phyloP scores from a whole-genome alignment of 192 early-diverging fungal species.

The Podochytrium sp. region DNA sequence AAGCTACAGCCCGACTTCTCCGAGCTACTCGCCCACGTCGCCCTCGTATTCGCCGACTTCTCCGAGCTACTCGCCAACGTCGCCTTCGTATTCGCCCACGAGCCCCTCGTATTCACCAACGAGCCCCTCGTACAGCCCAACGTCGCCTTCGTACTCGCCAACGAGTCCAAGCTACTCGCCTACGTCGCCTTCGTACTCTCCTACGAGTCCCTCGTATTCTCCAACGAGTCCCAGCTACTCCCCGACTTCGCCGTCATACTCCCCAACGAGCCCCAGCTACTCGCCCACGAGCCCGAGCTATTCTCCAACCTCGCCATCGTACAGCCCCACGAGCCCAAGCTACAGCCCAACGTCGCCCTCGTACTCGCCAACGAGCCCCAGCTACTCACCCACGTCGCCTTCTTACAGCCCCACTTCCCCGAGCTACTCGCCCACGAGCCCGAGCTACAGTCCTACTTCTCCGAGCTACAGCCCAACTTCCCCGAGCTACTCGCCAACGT shows the following conservation, averaged over 20 bases:
- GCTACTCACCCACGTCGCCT: constrained; percentile 68
- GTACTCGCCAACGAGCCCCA: constrained; percentile 76
- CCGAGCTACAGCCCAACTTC: constrained; percentile 81
- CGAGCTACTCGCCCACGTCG: constrained; percentile 65
- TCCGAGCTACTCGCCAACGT: constrained; percentile 69
- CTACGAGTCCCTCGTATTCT: constrained; percentile 77
- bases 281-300: constrained; percentile 57
- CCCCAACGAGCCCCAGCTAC: constrained; percentile 77
- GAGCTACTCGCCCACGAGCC: constrained; percentile 58
- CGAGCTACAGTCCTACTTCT: constrained; percentile 67
- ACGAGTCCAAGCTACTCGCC: constrained; percentile 60
- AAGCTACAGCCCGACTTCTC: constrained; percentile 66
- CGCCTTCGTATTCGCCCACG: constrained; percentile 73
- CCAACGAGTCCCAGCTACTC: constrained; percentile 56
- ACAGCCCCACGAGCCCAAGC: constrained; percentile 74
- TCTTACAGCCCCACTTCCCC: constrained; percentile 55
- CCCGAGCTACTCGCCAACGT: constrained; percentile 74
- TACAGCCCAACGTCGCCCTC: constrained; percentile 75
- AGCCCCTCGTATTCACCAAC: constrained; percentile 78
- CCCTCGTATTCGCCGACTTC: constrained; percentile 65
- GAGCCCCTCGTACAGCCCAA: constrained; percentile 72
- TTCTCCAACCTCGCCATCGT: constrained; percentile 73
- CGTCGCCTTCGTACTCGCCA: constrained; percentile 61
- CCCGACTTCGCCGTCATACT: constrained; percentile 76
- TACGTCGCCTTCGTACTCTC: constrained; percentile 69